Percentiles rank a stretch among this genome's conserved stretches.
These are phyloP conservation scores for Globisporangium carolinianum DNA, from an alignment of 352 stramenopile species.

Conservation along the genomic window DNA sequence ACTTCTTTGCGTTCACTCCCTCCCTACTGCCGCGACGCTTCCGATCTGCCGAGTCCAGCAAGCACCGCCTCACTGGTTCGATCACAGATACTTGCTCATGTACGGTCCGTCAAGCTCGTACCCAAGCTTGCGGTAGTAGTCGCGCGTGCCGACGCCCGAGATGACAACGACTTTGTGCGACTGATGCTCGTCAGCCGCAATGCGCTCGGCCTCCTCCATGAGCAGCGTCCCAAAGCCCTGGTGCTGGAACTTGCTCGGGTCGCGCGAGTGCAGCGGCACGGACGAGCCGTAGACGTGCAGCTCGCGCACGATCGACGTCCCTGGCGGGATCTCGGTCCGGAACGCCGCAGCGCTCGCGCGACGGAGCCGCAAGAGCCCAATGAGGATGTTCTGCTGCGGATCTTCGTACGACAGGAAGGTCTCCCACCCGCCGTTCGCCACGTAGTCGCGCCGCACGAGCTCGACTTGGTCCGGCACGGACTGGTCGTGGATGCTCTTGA, in stretches of 20 bases:
- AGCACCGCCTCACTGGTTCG: too few species aligned
- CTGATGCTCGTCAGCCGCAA: constrained; percentile 92
- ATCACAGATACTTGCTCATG: constrained; percentile 92
- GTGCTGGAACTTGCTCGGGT: constrained; percentile 96
- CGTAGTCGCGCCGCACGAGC: constrained; percentile 93
- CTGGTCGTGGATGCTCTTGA: constrained; percentile 95
- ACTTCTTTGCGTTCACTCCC: too few species aligned
- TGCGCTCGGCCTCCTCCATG: constrained; percentile 97
- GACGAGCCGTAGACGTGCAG: constrained; percentile 97
- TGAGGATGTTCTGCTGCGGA: constrained; percentile 94
- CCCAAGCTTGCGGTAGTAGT: constrained; percentile 97
- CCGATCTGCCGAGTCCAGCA: too few species aligned
- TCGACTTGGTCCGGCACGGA: constrained; percentile 93
- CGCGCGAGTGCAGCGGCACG: constrained; percentile 90
- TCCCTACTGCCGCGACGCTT: too few species aligned
- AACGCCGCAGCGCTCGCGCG: constrained; percentile 81
- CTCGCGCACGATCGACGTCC: constrained; percentile 78
- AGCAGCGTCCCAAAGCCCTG: constrained; percentile 94
- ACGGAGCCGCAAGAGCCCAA: constrained; percentile 92
- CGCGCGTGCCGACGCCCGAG: constrained; percentile 91
- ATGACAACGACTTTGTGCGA: constrained; percentile 96
- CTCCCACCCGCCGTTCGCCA: constrained; percentile 95
- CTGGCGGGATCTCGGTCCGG: constrained; percentile 66
- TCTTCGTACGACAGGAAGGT: constrained; percentile 97
- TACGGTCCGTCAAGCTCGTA: constrained; percentile 96